Evolutionary conservation across 495 filamentous ascomycete species (phyloP).

Genomic region (Aspergillus carlsbadensis): DNA sequence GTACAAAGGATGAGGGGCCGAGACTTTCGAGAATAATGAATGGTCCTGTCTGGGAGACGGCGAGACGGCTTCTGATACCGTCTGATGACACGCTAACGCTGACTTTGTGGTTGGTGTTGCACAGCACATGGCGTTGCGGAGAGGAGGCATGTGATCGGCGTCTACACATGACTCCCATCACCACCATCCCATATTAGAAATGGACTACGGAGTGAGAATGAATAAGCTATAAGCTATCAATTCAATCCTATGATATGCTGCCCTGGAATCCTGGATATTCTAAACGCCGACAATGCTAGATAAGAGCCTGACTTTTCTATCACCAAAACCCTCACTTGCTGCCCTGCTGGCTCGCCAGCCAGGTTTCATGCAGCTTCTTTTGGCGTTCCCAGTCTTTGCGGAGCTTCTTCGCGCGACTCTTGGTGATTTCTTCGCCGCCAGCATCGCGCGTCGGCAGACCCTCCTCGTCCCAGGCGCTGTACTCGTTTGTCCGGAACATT

Average conservation of each 20-base stretch:
- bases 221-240: not conserved
- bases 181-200: not conserved
- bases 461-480: conserved; percentile 78
- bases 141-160: conserved; percentile 15
- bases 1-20: not conserved
- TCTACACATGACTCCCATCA: not conserved
- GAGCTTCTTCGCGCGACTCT: conserved; percentile 78
- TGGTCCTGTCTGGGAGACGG: not conserved
- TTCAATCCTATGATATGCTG: conserved; percentile 7
- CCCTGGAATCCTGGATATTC: conserved; percentile 14
- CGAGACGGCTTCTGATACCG: not conserved
- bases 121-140: not conserved
- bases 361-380: conserved; percentile 79
- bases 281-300: conserved; percentile 16
- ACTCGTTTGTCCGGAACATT: conserved; percentile 76
- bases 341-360: conserved; percentile 39
- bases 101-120: not conserved
- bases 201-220: not conserved
- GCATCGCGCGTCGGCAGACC: conserved; percentile 77
- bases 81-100: not conserved
- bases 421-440: conserved; percentile 77
- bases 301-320: conserved; percentile 5
- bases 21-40: too few species aligned
- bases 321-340: conserved; percentile 5
- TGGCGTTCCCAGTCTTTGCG: conserved; percentile 91